Evolutionary conservation across 805 yeast genomes (phyloP), one percentile per base, ranked within the genome.

Genomic region (Saccharomyces kudriavzevii): DNA sequence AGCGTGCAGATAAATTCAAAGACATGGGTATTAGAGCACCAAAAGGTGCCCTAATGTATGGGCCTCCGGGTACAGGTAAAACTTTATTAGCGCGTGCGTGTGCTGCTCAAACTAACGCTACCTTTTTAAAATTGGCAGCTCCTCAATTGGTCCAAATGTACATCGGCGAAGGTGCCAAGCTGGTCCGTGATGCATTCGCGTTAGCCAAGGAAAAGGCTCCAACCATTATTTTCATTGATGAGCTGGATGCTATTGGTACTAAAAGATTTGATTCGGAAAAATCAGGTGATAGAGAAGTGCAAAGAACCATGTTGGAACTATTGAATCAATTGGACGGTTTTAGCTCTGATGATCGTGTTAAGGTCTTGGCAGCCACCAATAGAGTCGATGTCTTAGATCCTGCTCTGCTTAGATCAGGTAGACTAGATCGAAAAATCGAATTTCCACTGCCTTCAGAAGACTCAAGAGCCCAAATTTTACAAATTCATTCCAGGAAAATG

Each of bases 21-120:
- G 83, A 83, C 55, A 77, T 94, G 73, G 99, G 99, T 53, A 91
- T 94, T 67, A 92, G 88, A 69, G 95, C 99, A 14, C 99, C 99
- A 55, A 94, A 94, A 71, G 99, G 99, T 70, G 98, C 97, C 3
- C 77, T 94, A 52, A 89, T 94, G 91, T 94, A 94, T 69, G 99
- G 99, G 40, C 98, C 99, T 8, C 99, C 99, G 52, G 99, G 99
- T 70, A 94, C 99, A 1, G 99, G 99, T 70, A 94, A 94, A 73
- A 94, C 99, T 1, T 76, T 94, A 56, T 78, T 94, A 60, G 99
- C 99, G 9, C 84, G 97, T 70, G 99, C 99, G 1, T 96, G 97
- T 75, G 99, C 99, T 25, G 97, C 97, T 52, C 98, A 94, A 71
- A 89, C 98, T 0, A 90, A 91, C 71, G 99, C 99, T 14, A 94